Conservation (phyloP, 2,329 filamentous ascomycete species). For the Bipolaris cookei region DNA sequence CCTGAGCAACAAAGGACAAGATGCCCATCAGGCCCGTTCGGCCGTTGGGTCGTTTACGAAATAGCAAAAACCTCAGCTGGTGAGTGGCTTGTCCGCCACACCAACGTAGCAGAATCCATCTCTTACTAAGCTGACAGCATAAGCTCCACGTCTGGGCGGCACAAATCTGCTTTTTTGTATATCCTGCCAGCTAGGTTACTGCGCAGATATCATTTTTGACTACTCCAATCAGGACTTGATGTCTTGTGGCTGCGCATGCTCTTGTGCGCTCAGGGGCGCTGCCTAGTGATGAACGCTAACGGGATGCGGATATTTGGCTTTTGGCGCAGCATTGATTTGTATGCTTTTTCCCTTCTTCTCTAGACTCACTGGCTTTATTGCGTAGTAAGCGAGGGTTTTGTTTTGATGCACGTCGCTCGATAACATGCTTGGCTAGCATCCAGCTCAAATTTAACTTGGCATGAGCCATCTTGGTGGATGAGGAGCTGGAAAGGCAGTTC, state of each 20-base stretch:
- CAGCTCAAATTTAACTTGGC: not conserved
- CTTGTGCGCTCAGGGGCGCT: constrained; percentile 5
- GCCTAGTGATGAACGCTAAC: constrained; percentile 4
- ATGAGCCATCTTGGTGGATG: not conserved
- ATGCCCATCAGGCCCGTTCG: not conserved
- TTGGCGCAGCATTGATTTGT: constrained; percentile 15
- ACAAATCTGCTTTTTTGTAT: constrained; percentile 1
- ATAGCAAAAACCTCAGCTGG: not conserved
- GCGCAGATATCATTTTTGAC: constrained; percentile 6
- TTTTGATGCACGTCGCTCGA: not conserved
- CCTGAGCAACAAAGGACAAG: constrained; percentile 1
- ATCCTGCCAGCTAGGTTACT: not conserved
- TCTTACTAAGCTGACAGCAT: not conserved
- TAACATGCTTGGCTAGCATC: not conserved
- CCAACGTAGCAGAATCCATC: not conserved
- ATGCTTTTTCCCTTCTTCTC: not conserved
- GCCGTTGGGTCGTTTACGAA: not conserved
- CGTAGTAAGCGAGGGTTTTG: not conserved
- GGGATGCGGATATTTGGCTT: not conserved
- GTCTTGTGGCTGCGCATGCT: not conserved
- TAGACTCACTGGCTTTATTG: not conserved
- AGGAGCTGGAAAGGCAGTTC: not conserved
- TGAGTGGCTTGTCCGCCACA: not conserved
- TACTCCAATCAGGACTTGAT: constrained; percentile 2
- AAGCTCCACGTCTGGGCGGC: constrained; percentile 6